Evolutionary conservation across 495 filamentous ascomycete species (phyloP), one percentile per base, ranked within the genome.

Genomic region (Penicillium chermesinum): DNA sequence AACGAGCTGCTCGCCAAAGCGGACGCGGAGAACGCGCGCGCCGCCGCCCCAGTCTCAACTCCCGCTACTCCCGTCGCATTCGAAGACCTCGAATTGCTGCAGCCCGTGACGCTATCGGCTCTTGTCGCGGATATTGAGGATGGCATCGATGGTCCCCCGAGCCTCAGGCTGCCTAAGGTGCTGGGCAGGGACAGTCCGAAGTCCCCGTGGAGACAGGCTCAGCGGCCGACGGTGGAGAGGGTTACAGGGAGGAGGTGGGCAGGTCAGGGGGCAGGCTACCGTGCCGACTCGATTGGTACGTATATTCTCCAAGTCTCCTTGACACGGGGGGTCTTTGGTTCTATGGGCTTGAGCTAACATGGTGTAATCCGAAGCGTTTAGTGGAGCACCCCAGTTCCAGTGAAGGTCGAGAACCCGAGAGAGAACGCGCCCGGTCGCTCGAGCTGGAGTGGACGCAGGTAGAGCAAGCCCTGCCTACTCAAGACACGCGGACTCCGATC

Each of bases 331-430:
- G 33, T 9, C 5, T 4, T 30, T 30, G 5, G 25, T 25, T 8
- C 25, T 40, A 7, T 33, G 3, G 45, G 13, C 25, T 44, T 53
- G 41, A 55, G 63, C 80, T 85, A 74, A 85, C 61, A 41, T 32
- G 47, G 68, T 78, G 70, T 79, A 72, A 39, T 57, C 46, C 60
- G 55, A 74, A 87, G 81, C 81, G 75, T 63, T 64, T 84, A 88
- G 85, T 86, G 60, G 82, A 80, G 58, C 74, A 72, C 40, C 66
- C 65, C 34, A 46, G 48, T 54, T 75, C 72, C 37, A 64, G 61
- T 3, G 72, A 75, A 61, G 72, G 72, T 13, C 55, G 68, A 65
- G 51, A 61, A 58, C 61, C 60, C 54, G 58, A 76, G 53, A 58
- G 69, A 58, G 60, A 75, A 43, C 52, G 61, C 25, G 54, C 54